Conservation (phyloP, 768 basidiomycete species). For the Trametes cubensis region DNA sequence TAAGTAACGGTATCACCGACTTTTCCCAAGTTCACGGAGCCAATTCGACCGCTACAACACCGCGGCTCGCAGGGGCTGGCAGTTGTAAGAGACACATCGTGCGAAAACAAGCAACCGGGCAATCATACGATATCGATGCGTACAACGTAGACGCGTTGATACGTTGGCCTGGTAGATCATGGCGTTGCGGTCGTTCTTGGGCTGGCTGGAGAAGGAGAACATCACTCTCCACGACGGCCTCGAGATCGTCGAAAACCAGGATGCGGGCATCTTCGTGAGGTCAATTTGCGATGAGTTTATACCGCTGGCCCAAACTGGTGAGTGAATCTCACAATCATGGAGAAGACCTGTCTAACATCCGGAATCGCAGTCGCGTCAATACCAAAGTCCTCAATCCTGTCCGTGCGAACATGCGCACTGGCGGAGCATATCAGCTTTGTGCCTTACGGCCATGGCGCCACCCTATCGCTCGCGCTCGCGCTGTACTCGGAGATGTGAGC, state of each 20-base stretch:
- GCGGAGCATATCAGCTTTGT: conserved; percentile 41
- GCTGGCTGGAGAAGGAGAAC: conserved; percentile 1
- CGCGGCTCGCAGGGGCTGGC: too few species aligned
- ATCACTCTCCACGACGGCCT: conserved; percentile 2
- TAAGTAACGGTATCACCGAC: too few species aligned
- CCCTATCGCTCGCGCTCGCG: conserved; percentile 62
- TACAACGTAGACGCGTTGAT: too few species aligned
- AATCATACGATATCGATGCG: too few species aligned
- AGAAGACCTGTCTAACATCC: neutral
- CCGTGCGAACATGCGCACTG: conserved; percentile 54
- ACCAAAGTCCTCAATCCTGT: conserved; percentile 64
- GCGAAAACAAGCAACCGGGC: neutral
- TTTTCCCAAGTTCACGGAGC: too few species aligned
- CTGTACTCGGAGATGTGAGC: conserved; percentile 68
- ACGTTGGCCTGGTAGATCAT: neutral
- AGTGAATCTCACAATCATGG: too few species aligned
- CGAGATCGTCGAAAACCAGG: neutral
- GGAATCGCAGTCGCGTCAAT: conserved; percentile 58
- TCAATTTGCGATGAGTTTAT: neutral
- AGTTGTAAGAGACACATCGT: neutral
- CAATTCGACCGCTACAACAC: too few species aligned
- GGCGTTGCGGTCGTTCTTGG: neutral
- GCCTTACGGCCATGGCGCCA: conserved; percentile 60
- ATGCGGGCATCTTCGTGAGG: neutral
- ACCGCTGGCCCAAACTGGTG: neutral